Evolutionary conservation across 768 basidiomycete genomes (phyloP).

Genomic region (Podaxis rugospora): DNA sequence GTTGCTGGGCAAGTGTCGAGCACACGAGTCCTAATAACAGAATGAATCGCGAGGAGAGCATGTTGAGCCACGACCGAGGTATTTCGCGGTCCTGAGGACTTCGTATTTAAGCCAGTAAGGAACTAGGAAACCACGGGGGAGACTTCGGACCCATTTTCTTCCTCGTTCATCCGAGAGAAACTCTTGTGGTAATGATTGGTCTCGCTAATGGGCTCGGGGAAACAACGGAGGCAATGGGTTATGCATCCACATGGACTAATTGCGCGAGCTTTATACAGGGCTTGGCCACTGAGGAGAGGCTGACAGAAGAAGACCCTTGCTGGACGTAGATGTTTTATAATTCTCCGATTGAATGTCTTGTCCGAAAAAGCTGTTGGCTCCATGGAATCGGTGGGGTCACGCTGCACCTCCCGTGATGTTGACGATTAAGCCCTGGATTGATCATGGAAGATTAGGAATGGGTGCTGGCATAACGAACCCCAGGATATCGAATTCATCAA

Average conservation of each 20-base stretch:
- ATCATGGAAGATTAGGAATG: neutral
- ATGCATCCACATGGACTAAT: neutral
- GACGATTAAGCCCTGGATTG: neutral
- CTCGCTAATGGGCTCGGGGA: slow-evolving; percentile 4
- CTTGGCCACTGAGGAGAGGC: neutral
- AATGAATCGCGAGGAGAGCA: neutral
- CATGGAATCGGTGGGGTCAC: neutral
- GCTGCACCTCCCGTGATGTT: too few species aligned
- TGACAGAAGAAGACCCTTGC: neutral
- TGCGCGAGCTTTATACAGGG: neutral
- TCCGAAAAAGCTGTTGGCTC: neutral
- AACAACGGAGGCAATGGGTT: neutral
- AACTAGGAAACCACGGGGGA: slow-evolving; percentile 24
- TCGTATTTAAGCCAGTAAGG: neutral
- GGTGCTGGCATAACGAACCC: neutral
- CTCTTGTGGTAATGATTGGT: neutral
- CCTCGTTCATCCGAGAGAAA: slow-evolving; percentile 9
- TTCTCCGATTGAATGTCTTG: neutral
- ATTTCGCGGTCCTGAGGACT: neutral
- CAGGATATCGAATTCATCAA: neutral
- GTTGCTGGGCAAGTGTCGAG: slow-evolving; percentile 31
- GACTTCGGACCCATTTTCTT: neutral
- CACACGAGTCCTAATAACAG: slow-evolving; percentile 19
- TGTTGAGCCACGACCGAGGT: neutral
- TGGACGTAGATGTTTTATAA: neutral